Evolutionary conservation across 352 stramenopile genomes (phyloP).

Genomic region (Pythium aristosporum): DNA sequence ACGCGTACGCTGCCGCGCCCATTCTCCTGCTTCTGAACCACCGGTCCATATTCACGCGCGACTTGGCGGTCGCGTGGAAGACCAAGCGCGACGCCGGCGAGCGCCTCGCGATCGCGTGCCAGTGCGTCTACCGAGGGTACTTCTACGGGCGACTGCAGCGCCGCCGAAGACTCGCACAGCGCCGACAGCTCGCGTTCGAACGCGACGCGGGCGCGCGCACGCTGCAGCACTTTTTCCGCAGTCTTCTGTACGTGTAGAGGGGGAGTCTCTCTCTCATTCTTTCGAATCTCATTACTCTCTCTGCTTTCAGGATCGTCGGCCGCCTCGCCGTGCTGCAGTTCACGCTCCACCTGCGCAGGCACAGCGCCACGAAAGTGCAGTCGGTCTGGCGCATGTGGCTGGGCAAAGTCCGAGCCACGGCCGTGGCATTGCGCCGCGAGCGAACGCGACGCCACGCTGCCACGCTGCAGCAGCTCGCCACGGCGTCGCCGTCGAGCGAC

Average conservation of each 20-base stretch:
- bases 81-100: slow-evolving; percentile 48
- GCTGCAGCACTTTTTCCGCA: slow-evolving; percentile 79
- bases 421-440: slow-evolving; percentile 38
- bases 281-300: not conserved
- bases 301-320: slow-evolving; percentile 43
- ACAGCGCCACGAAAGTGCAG: slow-evolving; percentile 58
- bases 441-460: slow-evolving; percentile 33
- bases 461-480: slow-evolving; percentile 23
- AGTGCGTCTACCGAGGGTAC: slow-evolving; percentile 51
- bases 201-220: slow-evolving; percentile 40
- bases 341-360: slow-evolving; percentile 34
- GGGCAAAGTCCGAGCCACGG: slow-evolving; percentile 49
- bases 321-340: slow-evolving; percentile 45
- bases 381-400: slow-evolving; percentile 80
- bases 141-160: slow-evolving; percentile 47
- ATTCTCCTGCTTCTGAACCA: slow-evolving; percentile 48
- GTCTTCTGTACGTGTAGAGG: slow-evolving; percentile 52
- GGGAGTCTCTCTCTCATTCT: not conserved
- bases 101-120: slow-evolving; percentile 35
- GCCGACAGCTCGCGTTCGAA: slow-evolving; percentile 36
- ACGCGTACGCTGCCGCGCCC: slow-evolving; percentile 39
- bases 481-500: not conserved
- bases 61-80: slow-evolving; percentile 59
- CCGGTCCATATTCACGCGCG: slow-evolving; percentile 53
- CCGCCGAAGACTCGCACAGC: slow-evolving; percentile 31